Percentiles rank a stretch among this genome's conserved stretches.
Evolutionary conservation across 495 filamentous ascomycete genomes (phyloP).

Genomic region (Aspergillus affinis): DNA sequence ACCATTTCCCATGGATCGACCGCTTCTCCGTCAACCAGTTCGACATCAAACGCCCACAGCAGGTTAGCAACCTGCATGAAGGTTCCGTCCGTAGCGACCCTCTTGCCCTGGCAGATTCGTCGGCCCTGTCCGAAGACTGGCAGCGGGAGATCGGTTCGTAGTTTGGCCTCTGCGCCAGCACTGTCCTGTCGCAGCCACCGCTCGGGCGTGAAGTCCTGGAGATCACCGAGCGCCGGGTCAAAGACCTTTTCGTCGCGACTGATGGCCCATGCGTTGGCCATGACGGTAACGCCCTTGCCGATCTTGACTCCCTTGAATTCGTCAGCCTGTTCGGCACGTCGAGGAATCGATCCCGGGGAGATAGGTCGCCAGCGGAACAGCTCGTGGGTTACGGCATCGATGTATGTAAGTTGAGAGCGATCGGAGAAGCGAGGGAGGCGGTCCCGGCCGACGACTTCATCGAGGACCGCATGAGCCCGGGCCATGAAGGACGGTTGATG

Average conservation of each 20-base stretch:
- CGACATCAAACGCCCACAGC: conserved; percentile 34
- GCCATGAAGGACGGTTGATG: conserved; percentile 18
- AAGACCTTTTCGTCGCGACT: conserved; percentile 27
- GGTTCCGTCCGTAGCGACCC: conserved; percentile 27
- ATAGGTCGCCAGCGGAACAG: conserved; percentile 40
- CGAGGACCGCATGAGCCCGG: conserved; percentile 32
- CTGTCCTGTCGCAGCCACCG: conserved; percentile 21
- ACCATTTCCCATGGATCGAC: conserved; percentile 33
- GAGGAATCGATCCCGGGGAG: conserved; percentile 42
- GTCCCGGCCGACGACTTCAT: conserved; percentile 32
- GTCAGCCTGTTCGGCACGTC: conserved; percentile 50
- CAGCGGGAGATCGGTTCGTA: conserved; percentile 28
- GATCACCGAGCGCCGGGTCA: conserved; percentile 21
- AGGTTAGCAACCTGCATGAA: conserved; percentile 31
- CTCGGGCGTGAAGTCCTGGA: conserved; percentile 26
- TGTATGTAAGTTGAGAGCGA: conserved; percentile 24
- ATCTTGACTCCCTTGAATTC: conserved; percentile 51
- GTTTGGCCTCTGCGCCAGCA: conserved; percentile 5
- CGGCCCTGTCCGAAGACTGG: conserved; percentile 34
- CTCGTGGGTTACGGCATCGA: conserved; percentile 35
- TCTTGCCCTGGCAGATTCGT: conserved; percentile 32
- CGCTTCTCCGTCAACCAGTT: conserved; percentile 19
- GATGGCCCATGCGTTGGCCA: conserved; percentile 55
- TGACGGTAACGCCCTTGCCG: conserved; percentile 48
- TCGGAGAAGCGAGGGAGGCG: conserved; percentile 32